phyloP scores from a whole-genome alignment of 179 eudicot species.

The Spergularia azorica region DNA sequence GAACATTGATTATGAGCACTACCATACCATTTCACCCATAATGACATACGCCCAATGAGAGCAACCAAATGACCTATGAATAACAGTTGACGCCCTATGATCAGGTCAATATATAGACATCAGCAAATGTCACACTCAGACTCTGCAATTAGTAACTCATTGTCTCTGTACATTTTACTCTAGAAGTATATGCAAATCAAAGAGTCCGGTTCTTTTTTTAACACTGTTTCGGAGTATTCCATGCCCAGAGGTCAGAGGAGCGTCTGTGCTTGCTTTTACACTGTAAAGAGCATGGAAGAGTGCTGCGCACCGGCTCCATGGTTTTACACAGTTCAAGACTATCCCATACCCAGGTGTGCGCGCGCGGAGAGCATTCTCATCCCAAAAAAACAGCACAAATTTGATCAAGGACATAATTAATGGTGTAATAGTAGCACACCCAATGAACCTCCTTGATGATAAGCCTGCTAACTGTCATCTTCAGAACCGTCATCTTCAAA shows the following conservation, averaged over 20 bases:
- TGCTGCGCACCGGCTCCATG: too few relatives aligned
- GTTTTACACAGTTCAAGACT: too few relatives aligned
- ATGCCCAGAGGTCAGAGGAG: background rate
- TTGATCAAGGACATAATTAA: background rate
- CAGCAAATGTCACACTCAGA: background rate
- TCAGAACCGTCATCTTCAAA: too few relatives aligned
- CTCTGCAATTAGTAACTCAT: background rate
- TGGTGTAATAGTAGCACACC: background rate
- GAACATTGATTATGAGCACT: too few relatives aligned
- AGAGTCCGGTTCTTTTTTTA: background rate
- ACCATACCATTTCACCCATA: too few relatives aligned
- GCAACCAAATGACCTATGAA: background rate
- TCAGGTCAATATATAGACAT: background rate
- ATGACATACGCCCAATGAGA: conserved; percentile 9
- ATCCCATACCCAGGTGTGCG: too few relatives aligned
- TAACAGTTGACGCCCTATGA: background rate
- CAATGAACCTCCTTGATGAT: conserved; percentile 2
- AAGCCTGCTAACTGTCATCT: background rate
- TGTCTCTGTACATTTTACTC: conserved; percentile 8
- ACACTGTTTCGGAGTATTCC: background rate
- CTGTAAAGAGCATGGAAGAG: too few relatives aligned
- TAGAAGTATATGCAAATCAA: background rate
- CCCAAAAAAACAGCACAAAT: background rate
- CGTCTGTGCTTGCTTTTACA: too few relatives aligned
- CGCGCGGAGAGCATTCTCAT: too few relatives aligned